Evolutionary conservation across 768 basidiomycete species (phyloP).

Genomic region (Lenzites betulinus): DNA sequence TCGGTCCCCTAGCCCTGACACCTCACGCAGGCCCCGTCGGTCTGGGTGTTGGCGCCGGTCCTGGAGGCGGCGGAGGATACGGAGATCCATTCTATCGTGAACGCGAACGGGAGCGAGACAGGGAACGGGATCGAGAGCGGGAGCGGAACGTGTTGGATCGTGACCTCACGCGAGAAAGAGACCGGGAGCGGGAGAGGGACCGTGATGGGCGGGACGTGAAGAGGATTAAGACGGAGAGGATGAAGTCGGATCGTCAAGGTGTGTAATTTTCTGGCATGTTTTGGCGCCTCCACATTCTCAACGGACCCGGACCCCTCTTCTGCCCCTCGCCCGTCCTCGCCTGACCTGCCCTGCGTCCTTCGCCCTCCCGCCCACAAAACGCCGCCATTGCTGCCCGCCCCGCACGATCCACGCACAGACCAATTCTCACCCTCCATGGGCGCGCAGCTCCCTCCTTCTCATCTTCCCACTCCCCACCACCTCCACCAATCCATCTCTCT

Average conservation of each 20-base stretch:
- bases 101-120: constrained; percentile 30
- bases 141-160: constrained; percentile 28
- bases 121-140: constrained; percentile 35
- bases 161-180: constrained; percentile 37
- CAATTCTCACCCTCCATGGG: constrained; percentile 28
- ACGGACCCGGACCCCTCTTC: constrained; percentile 11
- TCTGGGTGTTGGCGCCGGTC: constrained; percentile 31
- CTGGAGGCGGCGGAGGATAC: constrained; percentile 32
- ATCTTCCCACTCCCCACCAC: constrained; percentile 19
- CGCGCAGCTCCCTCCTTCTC: constrained; percentile 18
- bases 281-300: constrained; percentile 17
- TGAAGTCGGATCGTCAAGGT: constrained; percentile 48
- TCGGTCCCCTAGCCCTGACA: constrained; percentile 22
- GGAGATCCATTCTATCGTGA: constrained; percentile 44
- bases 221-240: constrained; percentile 57
- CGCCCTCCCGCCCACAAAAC: constrained; percentile 14
- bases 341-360: constrained; percentile 35
- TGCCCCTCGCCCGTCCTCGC: constrained; percentile 29
- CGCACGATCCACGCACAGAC: constrained; percentile 10
- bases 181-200: constrained; percentile 39
- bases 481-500: constrained; percentile 29
- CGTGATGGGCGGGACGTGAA: constrained; percentile 56
- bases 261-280: constrained; percentile 29
- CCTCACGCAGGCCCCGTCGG: constrained; percentile 32
- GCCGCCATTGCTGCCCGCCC: neutral